Evolutionary conservation across 2,329 filamentous ascomycete species (phyloP).

Genomic region (Colletotrichum sp.): DNA sequence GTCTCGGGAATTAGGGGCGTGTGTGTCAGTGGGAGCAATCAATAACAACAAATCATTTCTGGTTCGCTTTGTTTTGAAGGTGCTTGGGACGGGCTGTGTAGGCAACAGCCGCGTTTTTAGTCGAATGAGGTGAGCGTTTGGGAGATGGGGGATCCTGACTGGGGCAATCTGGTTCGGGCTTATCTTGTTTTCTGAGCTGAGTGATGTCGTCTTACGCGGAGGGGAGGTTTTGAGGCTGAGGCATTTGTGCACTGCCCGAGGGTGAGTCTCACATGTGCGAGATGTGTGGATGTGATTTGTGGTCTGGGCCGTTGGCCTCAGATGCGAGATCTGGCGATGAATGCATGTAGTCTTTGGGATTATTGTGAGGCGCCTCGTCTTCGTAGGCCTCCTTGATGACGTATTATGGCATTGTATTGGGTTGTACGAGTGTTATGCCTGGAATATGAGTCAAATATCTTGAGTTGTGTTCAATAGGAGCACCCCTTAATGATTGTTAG

Average conservation of each 20-base stretch:
- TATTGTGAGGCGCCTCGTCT: not conserved
- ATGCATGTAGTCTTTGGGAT: not conserved
- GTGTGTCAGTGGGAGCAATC: not conserved
- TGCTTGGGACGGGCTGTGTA: not conserved
- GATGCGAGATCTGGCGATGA: not conserved
- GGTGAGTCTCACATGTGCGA: not conserved
- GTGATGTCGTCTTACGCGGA: not conserved
- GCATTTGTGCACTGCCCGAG: not conserved
- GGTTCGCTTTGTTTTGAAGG: not conserved
- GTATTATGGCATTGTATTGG: not conserved
- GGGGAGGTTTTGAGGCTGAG: not conserved
- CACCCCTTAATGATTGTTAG: not conserved
- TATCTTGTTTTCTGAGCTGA: not conserved
- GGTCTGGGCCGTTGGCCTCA: not conserved
- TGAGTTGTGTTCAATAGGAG: accelerated
- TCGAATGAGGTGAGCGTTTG: not conserved
- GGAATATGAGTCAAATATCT: not conserved
- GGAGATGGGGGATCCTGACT: not conserved
- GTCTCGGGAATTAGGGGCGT: not conserved
- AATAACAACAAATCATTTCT: not conserved
- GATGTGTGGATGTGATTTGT: not conserved
- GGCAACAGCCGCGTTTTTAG: not conserved
- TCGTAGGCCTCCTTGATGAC: not conserved
- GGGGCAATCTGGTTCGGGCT: not conserved
- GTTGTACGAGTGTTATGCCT: not conserved